Evolutionary conservation across 306 rosid species (phyloP).

Genomic region (Rosa lucieae): DNA sequence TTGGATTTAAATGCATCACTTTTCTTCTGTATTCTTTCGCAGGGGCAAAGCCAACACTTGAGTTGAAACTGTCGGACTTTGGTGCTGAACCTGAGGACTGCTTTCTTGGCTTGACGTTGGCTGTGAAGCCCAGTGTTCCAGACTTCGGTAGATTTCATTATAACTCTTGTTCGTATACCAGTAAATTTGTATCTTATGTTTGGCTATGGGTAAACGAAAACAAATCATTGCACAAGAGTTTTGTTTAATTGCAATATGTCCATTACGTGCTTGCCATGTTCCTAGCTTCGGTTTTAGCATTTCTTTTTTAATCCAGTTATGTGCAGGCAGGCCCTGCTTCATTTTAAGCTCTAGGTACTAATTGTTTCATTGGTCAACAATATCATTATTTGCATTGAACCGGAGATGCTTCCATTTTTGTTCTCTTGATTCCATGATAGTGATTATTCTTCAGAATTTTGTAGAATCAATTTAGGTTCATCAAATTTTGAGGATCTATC

Average conservation of each 20-base stretch:
- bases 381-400: background rate
- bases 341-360: background rate
- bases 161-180: conserved; percentile 8
- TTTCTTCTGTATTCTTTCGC: conserved; percentile 24
- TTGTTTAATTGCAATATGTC: background rate
- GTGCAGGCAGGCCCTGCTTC: background rate
- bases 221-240: background rate
- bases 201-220: background rate
- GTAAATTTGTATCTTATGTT: background rate
- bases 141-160: conserved; percentile 47
- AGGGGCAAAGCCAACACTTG: conserved; percentile 81
- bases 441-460: background rate
- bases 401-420: background rate
- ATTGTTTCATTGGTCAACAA: background rate
- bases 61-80: conserved; percentile 75
- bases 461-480: background rate
- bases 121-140: conserved; percentile 77
- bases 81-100: conserved; percentile 85
- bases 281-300: background rate
- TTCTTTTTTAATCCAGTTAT: background rate
- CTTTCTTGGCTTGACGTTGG: conserved; percentile 88
- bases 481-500: background rate
- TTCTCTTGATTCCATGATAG: background rate
- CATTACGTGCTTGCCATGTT: background rate
- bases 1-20: conserved; percentile 14